Evolutionary conservation across 352 stramenopile genomes (phyloP), one percentile per base, ranked within the genome.

Genomic region (Globisporangium nunn): DNA sequence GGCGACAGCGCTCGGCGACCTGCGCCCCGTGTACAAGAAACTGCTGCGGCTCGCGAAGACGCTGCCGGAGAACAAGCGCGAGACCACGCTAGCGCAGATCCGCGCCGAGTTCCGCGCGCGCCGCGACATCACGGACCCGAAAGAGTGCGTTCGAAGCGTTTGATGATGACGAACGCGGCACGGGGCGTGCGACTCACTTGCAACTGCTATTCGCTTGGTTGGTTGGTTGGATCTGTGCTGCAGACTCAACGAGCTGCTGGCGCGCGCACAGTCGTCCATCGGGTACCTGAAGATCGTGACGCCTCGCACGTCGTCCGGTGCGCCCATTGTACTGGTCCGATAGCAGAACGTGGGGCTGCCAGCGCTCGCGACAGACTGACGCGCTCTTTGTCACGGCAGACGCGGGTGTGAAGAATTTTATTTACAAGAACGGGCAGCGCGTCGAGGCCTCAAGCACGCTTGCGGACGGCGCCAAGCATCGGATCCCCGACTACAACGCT

Each of bases 231-330:
- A 23, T 23, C 23, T 23, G 23, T 23, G 0, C 11, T 7, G 28
- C 30, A 35, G 84, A 40, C 55, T 94, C 2, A 75, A 79, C 23
- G 62, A 70, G 50, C 67, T 95, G 8, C 44, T 95, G 44, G 74
- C 88, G 62, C 82, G 81, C 55, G 85, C 85, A 41, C 85, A 95
- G 65, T 87, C 85, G 45, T 88, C 83, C 18, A 79, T 94, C 50
- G 70, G 80, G 12, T 95, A 87, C 65, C 50, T 95, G 49, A 95
- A 92, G 75, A 93, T 95, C 64, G 78, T 95, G 23, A 91, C 85
- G 30, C 85, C 82, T 10, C 82, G 81, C 46, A 59, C 62, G n/a
- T 66, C 72, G 6, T 67, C 79, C 3, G 71, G 81, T 91, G 50
- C 40, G 51, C 31, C 71, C 68, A 5, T 28, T 6, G 23, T 54